Evolutionary conservation across 139 green algal genomes (phyloP).

Genomic region (Micromonas pusilla): DNA sequence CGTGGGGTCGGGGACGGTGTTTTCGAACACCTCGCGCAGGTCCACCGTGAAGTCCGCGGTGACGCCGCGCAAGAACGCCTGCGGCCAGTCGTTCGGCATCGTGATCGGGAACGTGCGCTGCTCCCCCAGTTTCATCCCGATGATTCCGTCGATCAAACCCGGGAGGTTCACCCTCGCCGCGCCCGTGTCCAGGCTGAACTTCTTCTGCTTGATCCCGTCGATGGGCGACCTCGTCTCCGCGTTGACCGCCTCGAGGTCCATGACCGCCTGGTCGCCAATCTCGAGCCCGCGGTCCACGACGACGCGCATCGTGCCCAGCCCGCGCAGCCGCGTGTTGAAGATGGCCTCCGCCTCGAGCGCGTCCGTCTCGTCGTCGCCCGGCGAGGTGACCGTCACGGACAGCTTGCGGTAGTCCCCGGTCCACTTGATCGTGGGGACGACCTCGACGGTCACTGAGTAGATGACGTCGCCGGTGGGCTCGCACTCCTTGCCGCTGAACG

Average conservation of each 20-base stretch:
- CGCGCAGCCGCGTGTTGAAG: neutral
- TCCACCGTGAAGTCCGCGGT: slow-evolving; percentile 14
- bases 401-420: slow-evolving; percentile 9
- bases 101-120: neutral
- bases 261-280: neutral
- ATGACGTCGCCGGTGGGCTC: neutral
- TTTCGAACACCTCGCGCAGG: slow-evolving; percentile 9
- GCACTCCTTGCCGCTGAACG: slow-evolving; percentile 10
- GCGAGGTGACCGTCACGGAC: neutral
- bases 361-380: neutral
- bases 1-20: neutral
- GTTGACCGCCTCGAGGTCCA: slow-evolving; percentile 21
- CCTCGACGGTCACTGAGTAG: slow-evolving; percentile 6
- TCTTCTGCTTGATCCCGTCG: neutral
- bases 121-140: slow-evolving; percentile 6
- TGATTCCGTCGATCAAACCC: slow-evolving; percentile 9
- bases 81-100: slow-evolving; percentile 10
- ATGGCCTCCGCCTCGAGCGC: neutral
- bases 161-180: neutral
- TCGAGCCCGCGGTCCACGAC: neutral
- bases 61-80: neutral
- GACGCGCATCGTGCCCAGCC: slow-evolving; percentile 16
- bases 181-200: slow-evolving; percentile 18
- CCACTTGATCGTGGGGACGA: slow-evolving; percentile 7
- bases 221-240: neutral